These are phyloP conservation scores for Tetraselmis chui DNA, from an alignment of 139 green algal genomes.

Conservation along the genomic window DNA sequence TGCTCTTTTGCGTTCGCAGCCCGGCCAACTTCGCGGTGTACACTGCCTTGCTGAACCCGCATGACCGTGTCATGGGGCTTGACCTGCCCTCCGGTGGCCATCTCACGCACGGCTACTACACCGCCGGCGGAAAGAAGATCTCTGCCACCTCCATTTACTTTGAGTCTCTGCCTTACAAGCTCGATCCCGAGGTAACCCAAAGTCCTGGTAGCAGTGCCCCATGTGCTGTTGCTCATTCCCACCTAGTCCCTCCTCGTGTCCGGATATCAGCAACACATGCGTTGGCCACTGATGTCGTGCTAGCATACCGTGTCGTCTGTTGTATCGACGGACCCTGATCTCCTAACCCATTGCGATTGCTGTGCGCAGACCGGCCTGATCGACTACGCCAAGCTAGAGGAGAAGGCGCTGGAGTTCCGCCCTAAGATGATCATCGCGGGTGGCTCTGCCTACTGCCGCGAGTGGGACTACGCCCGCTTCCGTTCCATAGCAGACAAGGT, in stretches of 20 bases:
- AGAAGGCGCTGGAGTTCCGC: constrained; percentile 77
- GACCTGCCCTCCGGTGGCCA: constrained; percentile 81
- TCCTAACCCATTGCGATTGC: too few relatives aligned
- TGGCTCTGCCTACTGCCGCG: constrained; percentile 69
- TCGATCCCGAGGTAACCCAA: constrained; percentile 55
- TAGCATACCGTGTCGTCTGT: too few relatives aligned
- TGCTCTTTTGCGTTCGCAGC: too few relatives aligned
- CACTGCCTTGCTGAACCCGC: constrained; percentile 71
- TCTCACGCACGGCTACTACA: constrained; percentile 91
- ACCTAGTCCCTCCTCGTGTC: not conserved
- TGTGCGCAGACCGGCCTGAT: constrained; percentile 62
- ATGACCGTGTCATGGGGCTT: constrained; percentile 85
- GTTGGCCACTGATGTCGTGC: too few relatives aligned
- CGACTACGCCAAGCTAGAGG: constrained; percentile 79
- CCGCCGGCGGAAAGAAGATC: constrained; percentile 72
- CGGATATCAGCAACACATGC: too few relatives aligned
- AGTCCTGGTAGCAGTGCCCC: not conserved
- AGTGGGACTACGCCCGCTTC: constrained; percentile 79
- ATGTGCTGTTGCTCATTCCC: not conserved
- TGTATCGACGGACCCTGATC: too few relatives aligned
- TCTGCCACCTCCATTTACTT: constrained; percentile 85
- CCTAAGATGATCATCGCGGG: constrained; percentile 80
- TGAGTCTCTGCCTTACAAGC: constrained; percentile 87
- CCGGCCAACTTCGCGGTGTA: constrained; percentile 97
- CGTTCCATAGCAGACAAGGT: constrained; percentile 64